phyloP scores from a whole-genome alignment of 306 rosid species.

The Begonia fuchsioides region DNA sequence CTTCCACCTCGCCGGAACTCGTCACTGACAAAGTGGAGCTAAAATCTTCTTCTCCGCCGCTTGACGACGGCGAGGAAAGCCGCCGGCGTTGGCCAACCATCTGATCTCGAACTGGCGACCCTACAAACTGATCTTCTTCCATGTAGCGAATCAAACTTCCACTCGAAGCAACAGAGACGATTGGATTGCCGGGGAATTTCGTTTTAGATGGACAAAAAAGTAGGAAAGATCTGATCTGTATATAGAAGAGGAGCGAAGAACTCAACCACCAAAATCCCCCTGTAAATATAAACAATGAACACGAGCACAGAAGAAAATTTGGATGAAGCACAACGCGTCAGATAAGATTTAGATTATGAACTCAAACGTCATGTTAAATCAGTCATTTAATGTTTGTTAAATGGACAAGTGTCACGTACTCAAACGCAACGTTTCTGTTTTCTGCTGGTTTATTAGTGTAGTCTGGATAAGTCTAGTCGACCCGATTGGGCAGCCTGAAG shows the following conservation, averaged over 20 bases:
- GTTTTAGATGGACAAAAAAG: background rate
- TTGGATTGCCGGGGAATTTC: background rate
- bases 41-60: conserved; percentile 13
- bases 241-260: background rate
- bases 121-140: conserved; percentile 18
- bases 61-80: background rate
- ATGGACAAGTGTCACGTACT: no score
- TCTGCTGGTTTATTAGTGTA: no score
- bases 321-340: no score
- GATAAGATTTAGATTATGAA: no score
- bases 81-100: conserved; percentile 21
- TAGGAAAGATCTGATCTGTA: background rate
- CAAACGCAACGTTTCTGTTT: no score
- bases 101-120: conserved; percentile 13
- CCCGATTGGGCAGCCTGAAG: no score
- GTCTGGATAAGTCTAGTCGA: no score
- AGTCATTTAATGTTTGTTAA: no score
- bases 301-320: no score
- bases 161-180: background rate
- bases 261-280: conserved; percentile 20
- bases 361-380: no score
- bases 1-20: conserved; percentile 2
- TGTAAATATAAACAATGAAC: no score
- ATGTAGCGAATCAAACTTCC: conserved; percentile 24
- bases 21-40: conserved; percentile 22